These are phyloP conservation scores for Fraxinus paxiana DNA, from an alignment of 305 asterid genomes.

Conservation along the genomic window DNA sequence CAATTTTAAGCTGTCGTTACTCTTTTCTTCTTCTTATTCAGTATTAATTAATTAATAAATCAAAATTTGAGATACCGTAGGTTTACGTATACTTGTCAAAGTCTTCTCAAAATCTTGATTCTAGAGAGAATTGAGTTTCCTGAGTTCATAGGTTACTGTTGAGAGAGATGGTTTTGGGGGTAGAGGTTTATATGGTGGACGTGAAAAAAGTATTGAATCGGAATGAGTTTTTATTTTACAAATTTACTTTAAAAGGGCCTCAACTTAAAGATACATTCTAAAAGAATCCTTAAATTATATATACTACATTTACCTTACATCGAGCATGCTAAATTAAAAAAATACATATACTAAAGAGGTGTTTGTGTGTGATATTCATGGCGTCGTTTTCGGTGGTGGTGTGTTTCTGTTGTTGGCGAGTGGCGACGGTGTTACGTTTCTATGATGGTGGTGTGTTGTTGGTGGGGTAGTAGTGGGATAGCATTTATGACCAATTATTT, in stretches of 20 bases:
- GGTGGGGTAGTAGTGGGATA: too few relatives aligned
- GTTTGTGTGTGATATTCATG: too few relatives aligned
- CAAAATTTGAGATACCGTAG: not conserved
- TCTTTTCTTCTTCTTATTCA: conserved; percentile 4
- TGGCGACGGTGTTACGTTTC: too few relatives aligned
- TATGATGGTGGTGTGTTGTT: too few relatives aligned
- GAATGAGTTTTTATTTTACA: conserved; percentile 27
- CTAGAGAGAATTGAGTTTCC: conserved; percentile 31
- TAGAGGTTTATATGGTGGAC: conserved; percentile 40
- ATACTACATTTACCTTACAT: not conserved
- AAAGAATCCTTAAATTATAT: not conserved
- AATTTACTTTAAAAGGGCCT: not conserved
- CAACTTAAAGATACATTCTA: not conserved
- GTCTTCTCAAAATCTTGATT: conserved; percentile 6
- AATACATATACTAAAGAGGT: too few relatives aligned
- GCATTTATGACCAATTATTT: too few relatives aligned
- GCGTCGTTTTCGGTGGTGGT: too few relatives aligned
- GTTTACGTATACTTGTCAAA: conserved; percentile 22
- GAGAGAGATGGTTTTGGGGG: not conserved
- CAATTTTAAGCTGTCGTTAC: not conserved
- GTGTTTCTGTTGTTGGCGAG: too few relatives aligned
- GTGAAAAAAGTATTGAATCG: conserved; percentile 43
- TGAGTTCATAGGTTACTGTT: not conserved
- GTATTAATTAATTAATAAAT: not conserved
- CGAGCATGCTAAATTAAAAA: not conserved